Conservation (phyloP, 2,329 filamentous ascomycete species). For the Alternaria rosae region DNA sequence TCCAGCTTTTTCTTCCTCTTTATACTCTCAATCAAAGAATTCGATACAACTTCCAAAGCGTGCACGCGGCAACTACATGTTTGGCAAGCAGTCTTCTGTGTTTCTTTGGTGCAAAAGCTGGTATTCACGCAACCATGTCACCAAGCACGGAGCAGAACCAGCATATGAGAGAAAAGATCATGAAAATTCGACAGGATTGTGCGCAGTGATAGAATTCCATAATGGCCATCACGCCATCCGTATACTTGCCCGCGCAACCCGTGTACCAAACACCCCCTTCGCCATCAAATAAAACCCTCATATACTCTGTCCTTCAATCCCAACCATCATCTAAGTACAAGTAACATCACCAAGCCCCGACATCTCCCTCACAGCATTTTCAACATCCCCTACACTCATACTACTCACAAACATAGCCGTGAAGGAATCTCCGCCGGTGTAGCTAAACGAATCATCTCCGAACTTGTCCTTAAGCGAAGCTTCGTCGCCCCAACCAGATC, state of each 20-base stretch:
- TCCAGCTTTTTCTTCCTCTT: neutral
- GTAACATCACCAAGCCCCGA: neutral
- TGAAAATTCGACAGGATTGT: neutral
- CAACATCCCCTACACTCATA: fast-evolving
- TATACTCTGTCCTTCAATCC: neutral
- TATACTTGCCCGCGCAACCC: too few relatives aligned
- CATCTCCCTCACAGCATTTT: neutral
- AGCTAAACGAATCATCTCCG: neutral
- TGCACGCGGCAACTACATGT: neutral
- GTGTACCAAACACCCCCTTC: neutral
- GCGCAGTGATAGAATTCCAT: neutral
- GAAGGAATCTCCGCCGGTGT: neutral
- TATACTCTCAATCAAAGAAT: neutral
- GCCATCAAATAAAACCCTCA: neutral
- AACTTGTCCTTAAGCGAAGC: neutral
- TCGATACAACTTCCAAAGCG: neutral
- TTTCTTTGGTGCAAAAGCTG: neutral
- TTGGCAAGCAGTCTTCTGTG: too few relatives aligned
- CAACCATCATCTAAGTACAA: neutral
- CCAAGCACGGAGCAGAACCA: neutral
- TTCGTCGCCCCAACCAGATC: neutral
- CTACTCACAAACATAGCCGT: neutral
- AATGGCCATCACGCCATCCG: too few relatives aligned
- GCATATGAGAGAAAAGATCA: neutral
- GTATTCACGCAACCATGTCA: neutral